Evolutionary conservation across 306 rosid genomes (phyloP).

Genomic region (Alnus glutinosa): DNA sequence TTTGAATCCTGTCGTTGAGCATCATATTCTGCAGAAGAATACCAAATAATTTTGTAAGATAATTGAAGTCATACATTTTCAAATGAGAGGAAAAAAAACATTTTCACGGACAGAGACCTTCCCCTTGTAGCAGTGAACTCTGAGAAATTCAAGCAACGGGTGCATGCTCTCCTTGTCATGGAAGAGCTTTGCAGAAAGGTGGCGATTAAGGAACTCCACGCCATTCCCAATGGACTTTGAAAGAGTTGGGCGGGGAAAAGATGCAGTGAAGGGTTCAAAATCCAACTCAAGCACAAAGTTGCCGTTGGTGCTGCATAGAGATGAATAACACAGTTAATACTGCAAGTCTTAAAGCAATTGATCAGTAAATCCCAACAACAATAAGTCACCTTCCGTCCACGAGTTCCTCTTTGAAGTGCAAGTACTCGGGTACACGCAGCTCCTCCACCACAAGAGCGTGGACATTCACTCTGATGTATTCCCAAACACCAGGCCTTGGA

Average conservation of each 20-base stretch:
- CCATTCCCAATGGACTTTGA: slow-evolving; percentile 97
- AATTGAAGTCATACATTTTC: background rate
- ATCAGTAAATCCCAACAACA: background rate
- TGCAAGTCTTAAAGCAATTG: background rate
- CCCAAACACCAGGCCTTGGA: slow-evolving; percentile 99
- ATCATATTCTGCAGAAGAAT: slow-evolving; percentile 64
- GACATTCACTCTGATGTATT: slow-evolving; percentile 83
- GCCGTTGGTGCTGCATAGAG: slow-evolving; percentile 60
- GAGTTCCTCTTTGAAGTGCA: slow-evolving; percentile 90
- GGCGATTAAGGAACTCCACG: slow-evolving; percentile 97
- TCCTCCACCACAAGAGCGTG: slow-evolving; percentile 83
- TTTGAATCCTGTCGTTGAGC: slow-evolving; percentile 89
- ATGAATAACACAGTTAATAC: background rate
- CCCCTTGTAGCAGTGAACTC: slow-evolving; percentile 88
- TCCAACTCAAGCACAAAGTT: slow-evolving; percentile 96
- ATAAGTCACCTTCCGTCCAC: slow-evolving; percentile 77
- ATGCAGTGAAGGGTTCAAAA: slow-evolving; percentile 84
- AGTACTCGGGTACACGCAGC: slow-evolving; percentile 73
- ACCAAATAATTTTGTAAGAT: background rate
- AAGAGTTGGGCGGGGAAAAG: slow-evolving; percentile 91
- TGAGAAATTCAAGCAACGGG: slow-evolving; percentile 86
- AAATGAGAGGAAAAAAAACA: too few relatives aligned
- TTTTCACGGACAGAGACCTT: slow-evolving; percentile 46
- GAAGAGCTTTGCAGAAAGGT: slow-evolving; percentile 95
- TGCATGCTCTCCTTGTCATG: slow-evolving; percentile 98